phyloP scores from a whole-genome alignment of 768 basidiomycete species.

The Termitomyces bulborhizus region DNA sequence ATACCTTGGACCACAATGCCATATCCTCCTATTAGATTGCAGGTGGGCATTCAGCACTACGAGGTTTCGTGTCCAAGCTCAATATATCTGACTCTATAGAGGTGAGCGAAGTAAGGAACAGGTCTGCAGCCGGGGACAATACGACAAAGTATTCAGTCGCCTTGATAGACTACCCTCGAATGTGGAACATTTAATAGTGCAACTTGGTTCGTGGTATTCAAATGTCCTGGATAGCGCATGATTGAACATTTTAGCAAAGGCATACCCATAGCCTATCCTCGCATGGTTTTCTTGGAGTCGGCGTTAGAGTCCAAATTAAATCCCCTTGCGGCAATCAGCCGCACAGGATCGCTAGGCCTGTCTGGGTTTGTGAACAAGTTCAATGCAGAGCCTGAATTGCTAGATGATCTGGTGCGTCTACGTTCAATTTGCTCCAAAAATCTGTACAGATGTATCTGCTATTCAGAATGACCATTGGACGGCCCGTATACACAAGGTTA shows the following conservation, averaged over 20 bases:
- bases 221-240: neutral
- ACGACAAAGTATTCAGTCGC: slow-evolving; percentile 64
- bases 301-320: slow-evolving; percentile 80
- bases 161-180: slow-evolving; percentile 52
- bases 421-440: neutral
- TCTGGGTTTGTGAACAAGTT: slow-evolving; percentile 86
- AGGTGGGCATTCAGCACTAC: slow-evolving; percentile 40
- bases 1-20: slow-evolving; percentile 73
- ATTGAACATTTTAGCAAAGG: slow-evolving; percentile 27
- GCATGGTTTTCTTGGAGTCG: slow-evolving; percentile 83
- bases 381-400: slow-evolving; percentile 86
- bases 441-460: neutral
- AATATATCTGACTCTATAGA: slow-evolving; percentile 28
- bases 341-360: slow-evolving; percentile 58
- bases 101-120: slow-evolving; percentile 80
- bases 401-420: slow-evolving; percentile 76
- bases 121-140: slow-evolving; percentile 72
- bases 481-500: slow-evolving; percentile 68
- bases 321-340: slow-evolving; percentile 72
- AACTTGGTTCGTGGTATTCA: slow-evolving; percentile 48
- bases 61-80: neutral
- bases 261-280: slow-evolving; percentile 86
- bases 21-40: slow-evolving; percentile 76
- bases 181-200: slow-evolving; percentile 81
- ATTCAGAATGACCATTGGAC: slow-evolving; percentile 90